phyloP scores from a whole-genome alignment of 805 yeast species.

The Starmerella asiatica region DNA sequence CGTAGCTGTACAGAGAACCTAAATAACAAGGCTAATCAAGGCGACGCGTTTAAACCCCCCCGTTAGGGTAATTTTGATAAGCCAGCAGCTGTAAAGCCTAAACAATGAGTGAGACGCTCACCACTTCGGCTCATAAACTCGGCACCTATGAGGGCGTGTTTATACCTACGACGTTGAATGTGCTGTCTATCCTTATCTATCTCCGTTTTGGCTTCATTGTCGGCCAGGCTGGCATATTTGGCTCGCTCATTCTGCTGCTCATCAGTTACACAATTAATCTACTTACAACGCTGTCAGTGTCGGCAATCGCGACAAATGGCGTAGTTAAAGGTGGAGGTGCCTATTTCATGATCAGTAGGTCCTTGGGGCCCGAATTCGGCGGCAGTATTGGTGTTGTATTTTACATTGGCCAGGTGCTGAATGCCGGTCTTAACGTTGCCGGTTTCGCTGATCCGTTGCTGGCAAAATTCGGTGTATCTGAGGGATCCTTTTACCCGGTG shows the following conservation, averaged over 20 bases:
- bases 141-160: constrained; percentile 84
- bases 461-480: constrained; percentile 52
- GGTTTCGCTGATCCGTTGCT: constrained; percentile 88
- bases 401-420: constrained; percentile 85
- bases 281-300: constrained; percentile 74
- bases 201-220: constrained; percentile 87
- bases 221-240: constrained; percentile 86
- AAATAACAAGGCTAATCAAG: too few relatives aligned
- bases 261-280: constrained; percentile 70
- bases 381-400: constrained; percentile 94
- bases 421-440: constrained; percentile 79
- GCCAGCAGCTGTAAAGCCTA: not conserved
- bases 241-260: constrained; percentile 52
- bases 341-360: constrained; percentile 89
- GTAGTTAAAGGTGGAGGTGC: constrained; percentile 98
- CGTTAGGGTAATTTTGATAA: too few relatives aligned
- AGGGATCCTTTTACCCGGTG: constrained; percentile 42
- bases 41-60: too few relatives aligned
- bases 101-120: not conserved
- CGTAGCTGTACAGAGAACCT: too few relatives aligned
- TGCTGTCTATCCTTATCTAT: constrained; percentile 86
- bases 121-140: constrained; percentile 34
- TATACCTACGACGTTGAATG: constrained; percentile 85
- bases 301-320: constrained; percentile 96
- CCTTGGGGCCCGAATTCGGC: constrained; percentile 95